phyloP scores from a whole-genome alignment of 179 eudicot genomes.

The Dionaea muscipula region DNA sequence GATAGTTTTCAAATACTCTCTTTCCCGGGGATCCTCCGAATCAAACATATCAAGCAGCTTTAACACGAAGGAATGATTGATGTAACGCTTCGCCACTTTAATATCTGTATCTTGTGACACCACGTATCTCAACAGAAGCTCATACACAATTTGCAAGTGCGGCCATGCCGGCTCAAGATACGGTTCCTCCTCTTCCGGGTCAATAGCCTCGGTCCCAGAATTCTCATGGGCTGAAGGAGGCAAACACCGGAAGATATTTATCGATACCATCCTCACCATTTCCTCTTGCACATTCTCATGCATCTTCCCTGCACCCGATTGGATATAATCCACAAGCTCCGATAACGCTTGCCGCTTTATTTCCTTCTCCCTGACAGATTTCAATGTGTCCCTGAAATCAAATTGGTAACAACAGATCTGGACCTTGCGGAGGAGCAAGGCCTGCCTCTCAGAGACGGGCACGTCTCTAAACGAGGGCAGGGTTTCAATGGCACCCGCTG shows the following conservation, averaged over 20 bases:
- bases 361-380: constrained; percentile 51
- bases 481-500: constrained; percentile 32
- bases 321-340: constrained; percentile 48
- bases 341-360: constrained; percentile 44
- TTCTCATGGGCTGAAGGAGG: constrained; percentile 49
- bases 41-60: constrained; percentile 55
- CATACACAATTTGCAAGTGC: constrained; percentile 60
- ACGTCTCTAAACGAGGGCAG: constrained; percentile 52
- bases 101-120: constrained; percentile 55
- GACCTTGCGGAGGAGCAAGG: constrained; percentile 38
- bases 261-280: constrained; percentile 49
- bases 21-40: constrained; percentile 59
- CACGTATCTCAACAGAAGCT: constrained; percentile 49
- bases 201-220: constrained; percentile 39
- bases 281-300: constrained; percentile 49
- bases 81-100: constrained; percentile 51
- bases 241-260: constrained; percentile 47
- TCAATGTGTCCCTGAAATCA: constrained; percentile 43
- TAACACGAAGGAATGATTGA: constrained; percentile 54
- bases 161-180: constrained; percentile 59
- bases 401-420: constrained; percentile 46
- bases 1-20: constrained; percentile 55
- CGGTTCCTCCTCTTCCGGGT: constrained; percentile 59
- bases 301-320: constrained; percentile 41
- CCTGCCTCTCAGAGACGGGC: constrained; percentile 33